Percentiles rank a stretch among this genome's conserved stretches.
Conservation (phyloP, 331 rosid genomes). For the Telfairia occidentalis region DNA sequence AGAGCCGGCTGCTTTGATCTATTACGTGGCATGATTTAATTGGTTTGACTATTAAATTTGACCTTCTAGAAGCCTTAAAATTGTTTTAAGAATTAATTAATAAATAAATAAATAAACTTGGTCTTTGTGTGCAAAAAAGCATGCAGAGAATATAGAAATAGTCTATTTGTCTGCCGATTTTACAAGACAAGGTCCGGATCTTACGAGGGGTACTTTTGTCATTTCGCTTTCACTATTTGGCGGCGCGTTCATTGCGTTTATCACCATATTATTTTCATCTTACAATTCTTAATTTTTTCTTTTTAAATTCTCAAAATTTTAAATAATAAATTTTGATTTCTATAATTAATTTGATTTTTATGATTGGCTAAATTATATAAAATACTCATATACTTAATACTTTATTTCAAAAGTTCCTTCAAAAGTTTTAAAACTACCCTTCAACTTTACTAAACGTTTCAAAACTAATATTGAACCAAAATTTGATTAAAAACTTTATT, state of each 20-base stretch:
- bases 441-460: too few species aligned
- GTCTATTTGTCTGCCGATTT: background rate
- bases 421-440: too few species aligned
- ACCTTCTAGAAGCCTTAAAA: background rate
- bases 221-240: background rate
- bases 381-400: too few species aligned
- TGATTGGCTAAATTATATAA: too few species aligned
- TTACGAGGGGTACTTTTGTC: background rate
- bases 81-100: background rate
- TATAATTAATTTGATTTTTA: too few species aligned
- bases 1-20: background rate
- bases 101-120: background rate
- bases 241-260: background rate
- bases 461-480: too few species aligned
- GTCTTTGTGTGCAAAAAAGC: background rate
- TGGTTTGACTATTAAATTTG: background rate
- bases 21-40: background rate
- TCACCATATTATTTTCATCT: background rate
- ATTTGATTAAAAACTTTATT: too few species aligned
- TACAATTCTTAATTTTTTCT: too few species aligned
- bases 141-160: background rate
- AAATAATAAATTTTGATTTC: too few species aligned
- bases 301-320: too few species aligned
- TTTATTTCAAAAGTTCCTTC: too few species aligned
- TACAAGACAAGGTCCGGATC: background rate